phyloP scores from a whole-genome alignment of 208 protist species.

The Trypanosoma cruzi region DNA sequence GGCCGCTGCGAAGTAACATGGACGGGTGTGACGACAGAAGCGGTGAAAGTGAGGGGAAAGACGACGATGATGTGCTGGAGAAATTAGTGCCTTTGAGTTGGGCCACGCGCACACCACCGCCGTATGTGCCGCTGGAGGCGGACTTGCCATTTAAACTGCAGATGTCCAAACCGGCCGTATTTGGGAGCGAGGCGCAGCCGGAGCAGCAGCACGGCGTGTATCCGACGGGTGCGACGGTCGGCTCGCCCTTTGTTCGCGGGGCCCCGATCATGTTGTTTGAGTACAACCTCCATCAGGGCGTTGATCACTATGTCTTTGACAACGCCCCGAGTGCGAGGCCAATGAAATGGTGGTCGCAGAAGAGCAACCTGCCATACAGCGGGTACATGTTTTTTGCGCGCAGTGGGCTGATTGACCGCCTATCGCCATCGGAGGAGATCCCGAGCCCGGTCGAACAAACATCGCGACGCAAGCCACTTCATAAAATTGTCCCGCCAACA shows the following conservation, averaged over 20 bases:
- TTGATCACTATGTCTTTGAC: constrained; percentile 88
- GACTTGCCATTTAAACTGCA: constrained; percentile 86
- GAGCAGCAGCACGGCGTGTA: constrained; percentile 25
- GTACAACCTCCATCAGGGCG: constrained; percentile 83
- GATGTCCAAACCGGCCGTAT: constrained; percentile 70
- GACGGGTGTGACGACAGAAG: neutral
- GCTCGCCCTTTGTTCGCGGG: constrained; percentile 70
- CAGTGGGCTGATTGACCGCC: constrained; percentile 59
- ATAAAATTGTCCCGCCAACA: constrained; percentile 35
- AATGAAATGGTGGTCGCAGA: constrained; percentile 91
- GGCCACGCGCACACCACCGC: constrained; percentile 78
- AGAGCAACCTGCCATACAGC: constrained; percentile 90
- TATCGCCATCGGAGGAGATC: constrained; percentile 55
- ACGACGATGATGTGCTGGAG: constrained; percentile 43
- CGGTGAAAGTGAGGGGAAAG: neutral
- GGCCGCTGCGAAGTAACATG: constrained; percentile 16
- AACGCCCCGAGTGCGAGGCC: constrained; percentile 78
- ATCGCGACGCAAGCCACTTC: constrained; percentile 27
- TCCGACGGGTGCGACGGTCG: constrained; percentile 73
- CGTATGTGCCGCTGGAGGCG: constrained; percentile 83
- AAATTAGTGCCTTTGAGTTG: constrained; percentile 75
- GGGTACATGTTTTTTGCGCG: constrained; percentile 83
- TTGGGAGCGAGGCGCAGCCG: constrained; percentile 25
- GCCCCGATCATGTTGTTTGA: constrained; percentile 69
- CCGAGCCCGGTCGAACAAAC: constrained; percentile 60